Base-by-base conservation (phyloP, 2,329 filamentous ascomycete species). In the Aspergillus sclerotialis region DNA sequence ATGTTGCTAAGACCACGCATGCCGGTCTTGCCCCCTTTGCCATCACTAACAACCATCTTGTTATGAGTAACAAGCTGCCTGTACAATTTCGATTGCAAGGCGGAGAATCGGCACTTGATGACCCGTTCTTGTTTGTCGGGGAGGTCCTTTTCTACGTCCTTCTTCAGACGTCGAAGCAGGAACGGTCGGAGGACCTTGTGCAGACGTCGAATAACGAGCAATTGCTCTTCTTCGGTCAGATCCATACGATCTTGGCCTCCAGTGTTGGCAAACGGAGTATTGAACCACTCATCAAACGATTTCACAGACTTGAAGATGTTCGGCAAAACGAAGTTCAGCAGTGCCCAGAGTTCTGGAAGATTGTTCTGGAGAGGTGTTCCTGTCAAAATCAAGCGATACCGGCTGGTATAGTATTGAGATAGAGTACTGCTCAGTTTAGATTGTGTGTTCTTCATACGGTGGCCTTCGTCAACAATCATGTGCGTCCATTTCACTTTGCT, bases 401-500 rank as follows among this genome's bases (percentile, higher is more conserved):
- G 82, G 18, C 90, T 95, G 53, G 75, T 82, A 68, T 98, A 98
- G 70, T 96, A 96, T 42, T 88, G 80, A 24, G 90, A 89, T 45
- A 98, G 86, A 4, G 92, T 96, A 46, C 81, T 87, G 63, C 87
- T 95, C 49, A 98, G 75, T 68, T 98, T 98, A 7, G 92, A 98
- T 50, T 92, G 82, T 18, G 86, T 76, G 64, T 98, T 98, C 76
- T 98, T 98, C 92, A 98, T 98, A 60, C 92, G 88, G 64, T 98
- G 92, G 67, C 92, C 92, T 71, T 98, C 92, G 53, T 98, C 92
- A 47, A 98, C 92, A 52, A 98, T 96, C 92, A 98, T 96, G 68
- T 98, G 92, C 52, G 95, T 83, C 92, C 92, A 98, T 67, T 96
- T 96, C 67, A 98, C 90, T 72, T 96, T 96, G 71, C 86, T 93